Evolutionary conservation across 2,329 filamentous ascomycete species (phyloP).

Genomic region (Davidsoniella australis): DNA sequence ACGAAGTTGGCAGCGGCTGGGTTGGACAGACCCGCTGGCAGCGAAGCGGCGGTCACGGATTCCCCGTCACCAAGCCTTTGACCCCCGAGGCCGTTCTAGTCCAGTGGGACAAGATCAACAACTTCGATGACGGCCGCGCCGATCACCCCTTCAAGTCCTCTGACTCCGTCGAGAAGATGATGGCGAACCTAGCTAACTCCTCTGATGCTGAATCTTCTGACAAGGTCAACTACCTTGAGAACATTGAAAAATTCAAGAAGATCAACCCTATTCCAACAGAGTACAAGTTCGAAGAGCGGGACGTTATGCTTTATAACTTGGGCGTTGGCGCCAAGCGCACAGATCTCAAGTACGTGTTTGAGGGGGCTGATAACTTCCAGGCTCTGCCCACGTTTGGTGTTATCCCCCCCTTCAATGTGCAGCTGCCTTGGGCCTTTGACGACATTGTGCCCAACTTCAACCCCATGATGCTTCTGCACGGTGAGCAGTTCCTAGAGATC

Average conservation of each 20-base stretch:
- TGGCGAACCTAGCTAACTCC: constrained; percentile 73
- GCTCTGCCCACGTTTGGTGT: constrained; percentile 90
- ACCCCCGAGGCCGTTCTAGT: constrained; percentile 71
- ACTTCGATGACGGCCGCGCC: constrained; percentile 75
- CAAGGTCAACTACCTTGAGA: constrained; percentile 43
- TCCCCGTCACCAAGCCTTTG: constrained; percentile 70
- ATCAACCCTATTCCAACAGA: constrained; percentile 53
- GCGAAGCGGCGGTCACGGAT: constrained; percentile 72
- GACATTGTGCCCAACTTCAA: constrained; percentile 89
- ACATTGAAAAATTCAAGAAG: constrained; percentile 61
- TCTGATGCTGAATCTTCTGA: constrained; percentile 42
- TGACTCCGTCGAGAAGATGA: constrained; percentile 58
- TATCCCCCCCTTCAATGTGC: constrained; percentile 78
- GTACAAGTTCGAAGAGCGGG: constrained; percentile 71
- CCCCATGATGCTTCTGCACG: constrained; percentile 97
- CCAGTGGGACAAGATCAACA: constrained; percentile 60
- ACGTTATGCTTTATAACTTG: constrained; percentile 89
- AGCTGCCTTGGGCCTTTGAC: constrained; percentile 61
- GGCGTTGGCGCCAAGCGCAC: constrained; percentile 82
- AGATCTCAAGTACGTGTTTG: constrained; percentile 76
- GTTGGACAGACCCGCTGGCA: constrained; percentile 87
- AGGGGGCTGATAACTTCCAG: constrained; percentile 84
- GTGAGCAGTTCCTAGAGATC: constrained; percentile 95
- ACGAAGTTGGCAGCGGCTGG: constrained; percentile 93
- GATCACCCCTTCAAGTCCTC: constrained; percentile 70